Base-by-base conservation (phyloP, 257 asterid species). In the Solanum rostratum region DNA sequence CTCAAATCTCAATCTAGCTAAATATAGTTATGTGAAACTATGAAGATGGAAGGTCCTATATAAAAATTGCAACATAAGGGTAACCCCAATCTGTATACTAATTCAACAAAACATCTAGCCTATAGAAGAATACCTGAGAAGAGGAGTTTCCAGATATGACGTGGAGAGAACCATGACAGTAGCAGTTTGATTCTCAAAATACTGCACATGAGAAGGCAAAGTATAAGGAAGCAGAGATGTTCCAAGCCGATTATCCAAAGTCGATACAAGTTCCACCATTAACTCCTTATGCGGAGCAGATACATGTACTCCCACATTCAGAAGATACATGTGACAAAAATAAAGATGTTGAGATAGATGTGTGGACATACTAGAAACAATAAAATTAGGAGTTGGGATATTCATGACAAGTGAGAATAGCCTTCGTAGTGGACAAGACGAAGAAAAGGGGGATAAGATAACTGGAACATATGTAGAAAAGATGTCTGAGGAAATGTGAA, bases 131-230 rank as follows among this genome's bases (percentile, higher is more conserved):
- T 88, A 93, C 98, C 91, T 89, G 92, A 43, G 98, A 94, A 83
- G 98, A 90, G 83, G 93, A 86, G 74, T 88, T 74, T 82, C 94
- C 99, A 65, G 93, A 85, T 92, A 95, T 90, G 90, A 93, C 88
- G 54, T 92, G 87, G 43, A 94, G 90, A 49, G 97, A 86, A 81
- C 87, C 97, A 54, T 70, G 85, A 62, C 93, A n/a, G 90, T 84
- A 10, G 84, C 95, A 46, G 79, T 81, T 54, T 93, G 83, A 84
- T 88, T 89, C 88, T 83, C 88, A 74, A 87, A 92, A 80, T 79
- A 87, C 84, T 94, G 97, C 49, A 91, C 97, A 50, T 92, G 90
- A 55, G 87, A 85, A 4, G 99, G 95, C 9, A 96, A 91, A 80
- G 92, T 89, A 91, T 93, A 96, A 84, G 92, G 91, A 43, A 89